phyloP scores from a whole-genome alignment of 805 yeast species.

The Teunomyces tritomae region DNA sequence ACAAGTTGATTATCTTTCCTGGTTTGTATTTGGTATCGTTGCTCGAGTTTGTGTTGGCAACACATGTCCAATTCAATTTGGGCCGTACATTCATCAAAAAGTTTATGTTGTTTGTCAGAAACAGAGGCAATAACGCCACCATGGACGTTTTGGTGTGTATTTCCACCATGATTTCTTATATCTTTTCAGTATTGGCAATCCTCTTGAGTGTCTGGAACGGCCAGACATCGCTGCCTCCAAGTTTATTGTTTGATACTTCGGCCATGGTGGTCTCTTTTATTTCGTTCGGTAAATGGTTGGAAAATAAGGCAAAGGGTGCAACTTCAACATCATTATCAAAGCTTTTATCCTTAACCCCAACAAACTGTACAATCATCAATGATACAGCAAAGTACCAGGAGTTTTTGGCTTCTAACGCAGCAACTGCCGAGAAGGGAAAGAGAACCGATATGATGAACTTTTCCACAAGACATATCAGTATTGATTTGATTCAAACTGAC shows the following conservation, averaged over 20 bases:
- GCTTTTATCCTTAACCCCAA: constrained; percentile 76
- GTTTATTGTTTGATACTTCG: constrained; percentile 79
- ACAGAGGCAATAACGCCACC: constrained; percentile 58
- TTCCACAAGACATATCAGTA: constrained; percentile 51
- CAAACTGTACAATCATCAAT: constrained; percentile 63
- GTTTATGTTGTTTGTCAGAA: constrained; percentile 61
- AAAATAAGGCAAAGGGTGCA: constrained; percentile 88
- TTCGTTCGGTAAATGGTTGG: constrained; percentile 86
- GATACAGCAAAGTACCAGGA: constrained; percentile 28
- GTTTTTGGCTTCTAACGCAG: constrained; percentile 10
- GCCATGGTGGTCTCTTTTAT: constrained; percentile 83
- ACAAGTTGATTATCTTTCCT: constrained; percentile 37
- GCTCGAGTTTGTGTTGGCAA: constrained; percentile 54
- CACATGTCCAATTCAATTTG: constrained; percentile 62
- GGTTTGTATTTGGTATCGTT: constrained; percentile 69
- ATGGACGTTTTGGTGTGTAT: constrained; percentile 91
- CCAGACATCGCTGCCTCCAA: constrained; percentile 50
- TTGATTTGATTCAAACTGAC: constrained; percentile 72
- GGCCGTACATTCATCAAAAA: constrained; percentile 68
- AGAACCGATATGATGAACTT: constrained; percentile 21
- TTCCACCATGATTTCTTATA: constrained; percentile 76
- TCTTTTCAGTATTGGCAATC: constrained; percentile 69
- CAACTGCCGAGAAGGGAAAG: constrained; percentile 5
- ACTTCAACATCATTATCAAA: constrained; percentile 86
- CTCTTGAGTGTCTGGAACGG: constrained; percentile 44